Evolutionary conservation across 1,284 basidiomycete genomes (phyloP), one percentile per base, ranked within the genome.

Genomic region (Apiotrichum domesticum): DNA sequence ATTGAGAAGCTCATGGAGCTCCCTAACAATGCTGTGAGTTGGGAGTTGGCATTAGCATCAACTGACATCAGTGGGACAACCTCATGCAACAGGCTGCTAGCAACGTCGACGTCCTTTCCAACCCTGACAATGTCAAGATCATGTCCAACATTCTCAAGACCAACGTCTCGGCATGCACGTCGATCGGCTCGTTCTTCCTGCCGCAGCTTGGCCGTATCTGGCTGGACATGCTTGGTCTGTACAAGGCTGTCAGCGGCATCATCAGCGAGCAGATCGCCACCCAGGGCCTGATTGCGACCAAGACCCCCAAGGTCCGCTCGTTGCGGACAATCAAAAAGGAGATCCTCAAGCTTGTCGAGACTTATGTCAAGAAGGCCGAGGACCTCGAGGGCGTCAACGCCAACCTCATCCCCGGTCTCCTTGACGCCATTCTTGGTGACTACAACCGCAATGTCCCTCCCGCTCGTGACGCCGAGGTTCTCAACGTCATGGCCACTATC

Each of bases 401-500:
- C 63, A 94, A 88, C 71, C 87, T 98, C 70, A 96, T 98, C 74
- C 96, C 96, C 10, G 93, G 93, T 46, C 79, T 99, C 49, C 82
- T 99, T 46, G 96, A 99, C 68, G 94, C 96, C 44, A 94, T 98
- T 58, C 84, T 99, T 42, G 91, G 91, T 47, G 96, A 99, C 76
- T 99, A 99, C 79, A 89, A 86, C 73, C 85, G 87, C 62, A 98
- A 98, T 72, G 91, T 97, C 0, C 88, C 96, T 1, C 83, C 87
- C 15, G 94, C 96, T 8, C 81, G 96, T 59, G 96, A 99, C 69
- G 94, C 96, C 9, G 96, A 98, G 76, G 96, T 99, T 5, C 80
- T 99, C 63, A 96, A 97, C 72, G 90, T 97, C 50, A 96, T 98
- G 88, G 89, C 94, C 35, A 94, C 93, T n/a, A 97, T 98, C 66